Percentiles rank a stretch among this genome's conserved stretches.
phyloP scores from a whole-genome alignment of 2,329 filamentous ascomycete species.

The Colletotrichum paranaense region DNA sequence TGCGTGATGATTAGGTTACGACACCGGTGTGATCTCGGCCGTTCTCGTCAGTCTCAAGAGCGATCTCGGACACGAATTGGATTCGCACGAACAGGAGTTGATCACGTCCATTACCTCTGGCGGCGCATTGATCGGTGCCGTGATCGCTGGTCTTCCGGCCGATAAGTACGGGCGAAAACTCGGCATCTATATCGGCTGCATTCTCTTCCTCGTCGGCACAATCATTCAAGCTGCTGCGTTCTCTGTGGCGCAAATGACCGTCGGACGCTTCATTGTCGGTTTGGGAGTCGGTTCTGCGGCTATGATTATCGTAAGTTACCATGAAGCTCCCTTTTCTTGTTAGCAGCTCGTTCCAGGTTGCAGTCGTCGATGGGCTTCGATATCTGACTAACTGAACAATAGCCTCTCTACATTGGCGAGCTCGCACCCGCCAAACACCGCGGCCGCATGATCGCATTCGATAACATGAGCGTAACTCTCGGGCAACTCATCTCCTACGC shows the following conservation, averaged over 20 bases:
- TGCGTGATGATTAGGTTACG: conserved; percentile 48
- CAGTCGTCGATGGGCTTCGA: too few species aligned
- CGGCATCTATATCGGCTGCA: conserved; percentile 53
- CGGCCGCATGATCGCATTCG: conserved; percentile 60
- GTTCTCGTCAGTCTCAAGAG: conserved; percentile 55
- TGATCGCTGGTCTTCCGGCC: conserved; percentile 49
- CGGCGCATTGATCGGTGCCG: conserved; percentile 56
- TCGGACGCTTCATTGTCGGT: conserved; percentile 59
- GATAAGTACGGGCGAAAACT: conserved; percentile 53
- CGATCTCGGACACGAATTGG: conserved; percentile 53
- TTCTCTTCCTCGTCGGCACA: conserved; percentile 52
- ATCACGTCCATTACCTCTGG: conserved; percentile 64
- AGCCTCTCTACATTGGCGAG: conserved; percentile 58
- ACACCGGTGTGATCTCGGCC: conserved; percentile 61
- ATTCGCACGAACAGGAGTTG: conserved; percentile 59
- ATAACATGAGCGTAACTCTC: conserved; percentile 59
- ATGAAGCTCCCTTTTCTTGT: too few species aligned
- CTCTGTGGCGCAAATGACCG: conserved; percentile 54
- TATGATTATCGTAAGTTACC: conserved; percentile 52
- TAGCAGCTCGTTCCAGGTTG: too few species aligned
- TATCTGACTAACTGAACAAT: neutral
- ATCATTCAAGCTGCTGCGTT: conserved; percentile 49
- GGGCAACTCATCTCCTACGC: conserved; percentile 56
- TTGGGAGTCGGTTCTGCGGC: conserved; percentile 61
- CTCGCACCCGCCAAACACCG: conserved; percentile 61